Conservation (phyloP, 371 early-diverging fungal genomes). For the Mucor saturninus region DNA sequence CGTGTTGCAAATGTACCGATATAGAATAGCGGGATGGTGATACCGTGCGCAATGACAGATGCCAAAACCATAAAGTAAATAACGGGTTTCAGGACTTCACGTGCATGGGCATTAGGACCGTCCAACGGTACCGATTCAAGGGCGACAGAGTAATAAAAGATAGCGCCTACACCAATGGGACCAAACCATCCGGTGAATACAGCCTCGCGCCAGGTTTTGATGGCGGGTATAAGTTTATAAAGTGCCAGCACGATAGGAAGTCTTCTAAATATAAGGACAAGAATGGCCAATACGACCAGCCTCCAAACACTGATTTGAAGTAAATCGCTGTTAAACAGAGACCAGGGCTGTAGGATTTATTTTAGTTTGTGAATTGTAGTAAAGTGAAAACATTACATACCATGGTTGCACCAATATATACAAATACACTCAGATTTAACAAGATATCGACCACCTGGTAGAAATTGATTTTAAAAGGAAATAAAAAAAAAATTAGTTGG, state of each 20-base stretch:
- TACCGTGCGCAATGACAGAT: conserved; percentile 81
- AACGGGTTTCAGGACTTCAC: conserved; percentile 58
- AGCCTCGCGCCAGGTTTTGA: conserved; percentile 77
- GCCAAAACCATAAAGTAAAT: conserved; percentile 76
- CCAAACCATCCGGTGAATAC: conserved; percentile 97
- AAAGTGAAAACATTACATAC: conserved; percentile 20
- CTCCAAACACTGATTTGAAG: conserved; percentile 64
- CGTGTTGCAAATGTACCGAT: conserved; percentile 42
- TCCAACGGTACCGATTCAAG: conserved; percentile 35
- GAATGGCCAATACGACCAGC: conserved; percentile 64
- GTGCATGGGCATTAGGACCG: conserved; percentile 35
- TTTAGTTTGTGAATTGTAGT: background rate
- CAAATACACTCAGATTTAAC: conserved; percentile 87
- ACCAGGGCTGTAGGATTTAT: conserved; percentile 63
- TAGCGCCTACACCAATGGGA: conserved; percentile 89
- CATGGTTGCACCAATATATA: conserved; percentile 88
- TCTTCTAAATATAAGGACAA: conserved; percentile 84
- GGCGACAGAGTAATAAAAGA: conserved; percentile 75
- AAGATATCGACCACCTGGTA: conserved; percentile 75
- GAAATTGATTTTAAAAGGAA: background rate
- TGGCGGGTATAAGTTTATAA: conserved; percentile 67
- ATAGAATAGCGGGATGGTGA: conserved; percentile 74
- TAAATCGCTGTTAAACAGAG: conserved; percentile 48
- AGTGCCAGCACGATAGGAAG: conserved; percentile 75
- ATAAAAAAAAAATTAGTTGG: too few species aligned